Conservation (phyloP, 371 early-diverging fungal genomes). For the Capillidium rhysosporum region DNA sequence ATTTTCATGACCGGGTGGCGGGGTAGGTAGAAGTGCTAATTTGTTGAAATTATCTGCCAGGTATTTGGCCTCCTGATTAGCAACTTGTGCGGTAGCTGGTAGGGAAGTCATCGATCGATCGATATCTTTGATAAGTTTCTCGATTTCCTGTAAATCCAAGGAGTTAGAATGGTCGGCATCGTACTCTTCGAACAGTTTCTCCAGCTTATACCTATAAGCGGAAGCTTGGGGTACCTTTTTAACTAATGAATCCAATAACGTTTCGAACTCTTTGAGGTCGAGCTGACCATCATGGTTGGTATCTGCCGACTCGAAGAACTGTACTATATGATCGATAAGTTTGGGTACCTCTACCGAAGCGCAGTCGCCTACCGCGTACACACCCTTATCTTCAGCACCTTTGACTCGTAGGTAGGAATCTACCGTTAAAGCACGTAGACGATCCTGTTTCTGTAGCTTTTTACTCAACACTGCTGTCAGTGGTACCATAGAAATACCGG, state of each 20-base stretch:
- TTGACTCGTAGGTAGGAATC: slow-evolving; percentile 48
- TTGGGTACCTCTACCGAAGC: slow-evolving; percentile 53
- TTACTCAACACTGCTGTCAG: slow-evolving; percentile 20
- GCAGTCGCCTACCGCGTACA: slow-evolving; percentile 79
- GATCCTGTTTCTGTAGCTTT: slow-evolving; percentile 24
- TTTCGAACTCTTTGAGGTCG: slow-evolving; percentile 23
- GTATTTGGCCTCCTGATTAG: slow-evolving; percentile 62
- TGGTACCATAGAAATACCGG: slow-evolving; percentile 40
- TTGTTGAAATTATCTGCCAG: slow-evolving; percentile 21
- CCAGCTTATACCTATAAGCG: slow-evolving; percentile 25
- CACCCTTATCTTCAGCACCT: slow-evolving; percentile 31
- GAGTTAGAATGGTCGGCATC: slow-evolving; percentile 32
- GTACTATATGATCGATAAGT: slow-evolving; percentile 26
- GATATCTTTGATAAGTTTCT: slow-evolving; percentile 26
- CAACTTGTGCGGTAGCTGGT: slow-evolving; percentile 80
- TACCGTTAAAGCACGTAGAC: slow-evolving; percentile 42
- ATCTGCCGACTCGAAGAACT: slow-evolving; percentile 27
- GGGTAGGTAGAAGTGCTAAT: neutral
- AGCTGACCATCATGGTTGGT: slow-evolving; percentile 25
- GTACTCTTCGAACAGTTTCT: slow-evolving; percentile 27
- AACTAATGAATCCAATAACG: slow-evolving; percentile 16
- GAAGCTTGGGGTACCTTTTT: slow-evolving; percentile 26
- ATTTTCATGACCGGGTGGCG: neutral
- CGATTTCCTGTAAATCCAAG: slow-evolving; percentile 38
- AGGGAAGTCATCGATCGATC: slow-evolving; percentile 44